A percentile compares a stretch with the other conserved stretches of the same genome.
Conservation (phyloP, 2,329 filamentous ascomycete genomes). For the Penicillium sp. region DNA sequence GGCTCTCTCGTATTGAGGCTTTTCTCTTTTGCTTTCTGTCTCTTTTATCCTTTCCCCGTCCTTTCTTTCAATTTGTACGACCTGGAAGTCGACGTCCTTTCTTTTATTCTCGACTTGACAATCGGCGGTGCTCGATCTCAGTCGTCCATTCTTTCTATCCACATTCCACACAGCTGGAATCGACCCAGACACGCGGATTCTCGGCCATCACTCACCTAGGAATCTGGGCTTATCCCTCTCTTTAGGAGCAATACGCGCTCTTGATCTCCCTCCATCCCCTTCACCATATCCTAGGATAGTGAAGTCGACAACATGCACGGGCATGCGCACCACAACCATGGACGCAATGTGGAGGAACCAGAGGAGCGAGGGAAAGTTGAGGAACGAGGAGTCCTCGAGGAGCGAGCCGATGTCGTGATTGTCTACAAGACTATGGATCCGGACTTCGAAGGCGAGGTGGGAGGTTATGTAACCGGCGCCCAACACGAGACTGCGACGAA, state of each 20-base stretch:
- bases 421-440: slow-evolving; percentile 47
- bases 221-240: slow-evolving; percentile 11
- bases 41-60: background rate
- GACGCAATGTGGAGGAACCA: slow-evolving; percentile 17
- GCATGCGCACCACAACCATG: slow-evolving; percentile 27
- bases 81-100: slow-evolving; percentile 23
- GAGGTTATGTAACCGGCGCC: slow-evolving; percentile 39
- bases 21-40: background rate
- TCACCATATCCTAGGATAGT: background rate
- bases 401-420: slow-evolving; percentile 21
- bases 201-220: slow-evolving; percentile 14
- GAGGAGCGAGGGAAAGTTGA: slow-evolving; percentile 11
- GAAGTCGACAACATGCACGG: slow-evolving; percentile 25
- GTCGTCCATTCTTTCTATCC: slow-evolving; percentile 22
- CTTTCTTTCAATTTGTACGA: slow-evolving; percentile 10
- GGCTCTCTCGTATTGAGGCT: background rate
- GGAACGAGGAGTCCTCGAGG: slow-evolving; percentile 2
- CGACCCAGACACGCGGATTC: slow-evolving; percentile 10
- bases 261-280: background rate
- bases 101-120: slow-evolving; percentile 14
- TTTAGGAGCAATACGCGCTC: background rate
- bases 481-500: slow-evolving; percentile 11
- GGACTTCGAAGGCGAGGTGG: slow-evolving; percentile 46
- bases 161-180: slow-evolving; percentile 18
- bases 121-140: slow-evolving; percentile 18